phyloP scores from a whole-genome alignment of 176 grass and related monocot species.

The Dendrocalamus sinicus region DNA sequence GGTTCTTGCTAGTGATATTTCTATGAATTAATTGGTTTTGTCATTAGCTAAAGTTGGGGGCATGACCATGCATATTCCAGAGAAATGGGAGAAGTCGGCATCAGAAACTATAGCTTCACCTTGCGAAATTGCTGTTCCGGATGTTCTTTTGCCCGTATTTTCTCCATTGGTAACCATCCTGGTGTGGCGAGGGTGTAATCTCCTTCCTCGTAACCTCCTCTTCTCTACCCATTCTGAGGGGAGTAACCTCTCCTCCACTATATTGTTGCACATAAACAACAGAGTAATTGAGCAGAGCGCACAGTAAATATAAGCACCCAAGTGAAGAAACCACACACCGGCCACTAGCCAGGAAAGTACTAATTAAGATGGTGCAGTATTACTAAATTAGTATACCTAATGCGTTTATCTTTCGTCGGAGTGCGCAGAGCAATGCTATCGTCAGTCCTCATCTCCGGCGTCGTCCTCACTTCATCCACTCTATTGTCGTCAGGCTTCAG shows the following conservation, averaged over 20 bases:
- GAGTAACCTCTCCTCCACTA: background rate
- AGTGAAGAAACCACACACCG: background rate
- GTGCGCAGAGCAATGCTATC: background rate
- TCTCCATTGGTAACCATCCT: conserved; percentile 55
- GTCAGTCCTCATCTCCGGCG: background rate
- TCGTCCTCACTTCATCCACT: background rate
- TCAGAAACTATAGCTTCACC: conserved; percentile 32
- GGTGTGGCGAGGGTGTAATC: conserved; percentile 43
- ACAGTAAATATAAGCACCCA: background rate
- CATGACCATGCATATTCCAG: conserved; percentile 4
- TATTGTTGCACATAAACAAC: background rate
- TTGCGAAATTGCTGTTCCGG: conserved; percentile 31
- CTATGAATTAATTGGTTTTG: background rate
- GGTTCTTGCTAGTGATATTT: background rate
- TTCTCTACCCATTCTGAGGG: conserved; percentile 27
- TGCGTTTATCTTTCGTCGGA: conserved; percentile 12
- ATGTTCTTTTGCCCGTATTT: conserved; percentile 73
- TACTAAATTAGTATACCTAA: conserved; percentile 23
- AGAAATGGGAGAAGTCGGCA: background rate
- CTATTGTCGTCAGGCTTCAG: conserved; percentile 5
- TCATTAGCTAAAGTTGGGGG: background rate
- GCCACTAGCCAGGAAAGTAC: background rate
- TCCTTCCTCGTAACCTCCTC: conserved; percentile 19
- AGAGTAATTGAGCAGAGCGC: background rate
- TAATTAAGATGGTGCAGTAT: background rate